phyloP scores from a whole-genome alignment of 345 rosid genomes.

The Dipteronia dyeriana region DNA sequence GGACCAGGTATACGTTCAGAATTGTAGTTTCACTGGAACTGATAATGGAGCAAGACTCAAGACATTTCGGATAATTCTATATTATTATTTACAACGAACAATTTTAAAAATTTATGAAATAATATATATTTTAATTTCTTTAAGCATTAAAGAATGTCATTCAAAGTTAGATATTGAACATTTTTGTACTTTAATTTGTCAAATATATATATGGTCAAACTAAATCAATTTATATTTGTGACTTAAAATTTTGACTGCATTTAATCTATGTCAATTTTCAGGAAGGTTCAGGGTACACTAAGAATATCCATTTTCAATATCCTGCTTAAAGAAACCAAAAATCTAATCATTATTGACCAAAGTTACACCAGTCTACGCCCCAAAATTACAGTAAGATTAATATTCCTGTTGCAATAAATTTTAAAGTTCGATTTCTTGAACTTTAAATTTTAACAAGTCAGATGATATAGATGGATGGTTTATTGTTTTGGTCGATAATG shows the following conservation, averaged over 20 bases:
- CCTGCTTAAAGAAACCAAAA: neutral
- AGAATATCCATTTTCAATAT: neutral
- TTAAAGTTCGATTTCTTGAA: no score
- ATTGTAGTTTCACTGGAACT: conserved; percentile 38
- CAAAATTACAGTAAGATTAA: neutral
- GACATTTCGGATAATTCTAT: conserved; percentile 45
- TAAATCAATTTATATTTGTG: no score
- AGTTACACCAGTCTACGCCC: neutral
- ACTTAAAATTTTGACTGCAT: no score
- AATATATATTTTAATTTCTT: no score
- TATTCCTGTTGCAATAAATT: no score
- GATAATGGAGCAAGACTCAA: conserved; percentile 62
- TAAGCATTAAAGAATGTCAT: neutral
- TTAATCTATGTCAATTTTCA: neutral
- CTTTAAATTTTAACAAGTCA: no score
- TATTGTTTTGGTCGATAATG: no score
- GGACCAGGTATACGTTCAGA: conserved; percentile 38
- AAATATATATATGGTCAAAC: neutral
- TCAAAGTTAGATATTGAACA: no score
- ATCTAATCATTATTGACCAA: conserved; percentile 40
- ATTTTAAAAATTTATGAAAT: no score
- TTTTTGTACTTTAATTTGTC: neutral
- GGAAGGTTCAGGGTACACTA: conserved; percentile 37
- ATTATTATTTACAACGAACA: no score
- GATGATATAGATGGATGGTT: no score